phyloP scores from a whole-genome alignment of 306 rosid genomes.

The Gillenia trifoliata region DNA sequence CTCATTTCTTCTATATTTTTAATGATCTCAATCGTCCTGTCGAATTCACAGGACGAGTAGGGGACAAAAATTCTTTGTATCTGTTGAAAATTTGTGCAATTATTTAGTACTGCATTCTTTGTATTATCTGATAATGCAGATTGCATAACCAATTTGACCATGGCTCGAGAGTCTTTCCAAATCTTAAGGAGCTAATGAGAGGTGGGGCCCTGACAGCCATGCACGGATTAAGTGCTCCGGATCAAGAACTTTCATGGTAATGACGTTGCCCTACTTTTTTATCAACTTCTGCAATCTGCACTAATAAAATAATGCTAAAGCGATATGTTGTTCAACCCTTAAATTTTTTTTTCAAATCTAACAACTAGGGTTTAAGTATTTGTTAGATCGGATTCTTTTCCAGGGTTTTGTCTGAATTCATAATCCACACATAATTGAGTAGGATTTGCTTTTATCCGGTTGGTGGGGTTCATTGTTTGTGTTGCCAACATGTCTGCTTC shows the following conservation, averaged over 20 bases:
- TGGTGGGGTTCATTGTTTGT: conserved; percentile 25
- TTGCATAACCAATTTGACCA: conserved; percentile 17
- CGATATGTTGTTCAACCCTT: conserved; percentile 18
- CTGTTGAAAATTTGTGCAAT: background rate
- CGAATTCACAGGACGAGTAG: background rate
- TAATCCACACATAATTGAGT: conserved; percentile 9
- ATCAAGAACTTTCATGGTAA: conserved; percentile 26
- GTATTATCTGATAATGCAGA: background rate
- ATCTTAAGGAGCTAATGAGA: conserved; percentile 3
- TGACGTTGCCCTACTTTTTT: conserved; percentile 7
- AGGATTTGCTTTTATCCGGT: conserved; percentile 23
- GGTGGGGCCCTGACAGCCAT: conserved; percentile 14
- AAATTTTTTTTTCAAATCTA: conserved; percentile 19
- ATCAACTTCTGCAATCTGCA: background rate
- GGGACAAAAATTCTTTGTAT: conserved; percentile 2
- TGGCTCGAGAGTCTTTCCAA: conserved; percentile 3
- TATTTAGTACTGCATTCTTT: background rate
- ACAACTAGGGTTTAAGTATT: background rate
- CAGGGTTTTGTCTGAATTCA: conserved; percentile 18
- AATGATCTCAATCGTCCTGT: background rate
- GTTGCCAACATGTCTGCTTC: conserved; percentile 24
- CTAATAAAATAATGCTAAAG: conserved; percentile 15
- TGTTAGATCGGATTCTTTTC: conserved; percentile 25
- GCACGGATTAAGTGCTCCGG: conserved; percentile 8
- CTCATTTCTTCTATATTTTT: background rate